These are phyloP conservation scores for Phyllachora maydis DNA, from an alignment of 2,329 filamentous ascomycete species.

Conservation along the genomic window DNA sequence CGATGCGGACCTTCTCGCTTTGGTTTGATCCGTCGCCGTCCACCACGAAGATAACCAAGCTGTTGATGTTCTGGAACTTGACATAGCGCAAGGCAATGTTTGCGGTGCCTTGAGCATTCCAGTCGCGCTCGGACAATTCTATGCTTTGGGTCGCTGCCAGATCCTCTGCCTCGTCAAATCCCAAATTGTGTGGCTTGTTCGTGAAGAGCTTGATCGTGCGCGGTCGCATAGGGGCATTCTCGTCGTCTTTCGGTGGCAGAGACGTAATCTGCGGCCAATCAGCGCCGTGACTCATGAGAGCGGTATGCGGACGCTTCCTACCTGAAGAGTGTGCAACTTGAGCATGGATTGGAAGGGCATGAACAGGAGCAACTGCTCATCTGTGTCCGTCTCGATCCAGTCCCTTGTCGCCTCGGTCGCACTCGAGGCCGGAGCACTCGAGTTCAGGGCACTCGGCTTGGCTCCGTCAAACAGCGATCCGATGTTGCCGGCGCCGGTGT, in stretches of 20 bases:
- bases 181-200: conserved; percentile 76
- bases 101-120: conserved; percentile 61
- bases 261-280: conserved; percentile 53
- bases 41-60: conserved; percentile 70
- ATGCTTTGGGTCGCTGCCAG: conserved; percentile 63
- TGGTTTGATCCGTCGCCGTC: conserved; percentile 51
- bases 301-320: conserved; percentile 12
- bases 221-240: conserved; percentile 62
- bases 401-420: no score
- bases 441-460: conserved; percentile 46
- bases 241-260: conserved; percentile 40
- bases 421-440: conserved; percentile 26
- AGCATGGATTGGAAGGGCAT: conserved; percentile 72
- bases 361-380: conserved; percentile 89
- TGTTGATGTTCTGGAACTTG: conserved; percentile 90
- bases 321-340: conserved; percentile 71
- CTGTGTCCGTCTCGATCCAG: conserved; percentile 91
- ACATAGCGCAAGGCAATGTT: conserved; percentile 66
- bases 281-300: conserved; percentile 2
- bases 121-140: conserved; percentile 54
- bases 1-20: conserved; percentile 68
- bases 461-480: conserved; percentile 49
- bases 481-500: conserved; percentile 54
- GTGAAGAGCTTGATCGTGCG: conserved; percentile 69
- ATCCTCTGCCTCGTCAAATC: conserved; percentile 88